Evolutionary conservation across 2,329 filamentous ascomycete species (phyloP).

Genomic region (Elsinoe necatrix): DNA sequence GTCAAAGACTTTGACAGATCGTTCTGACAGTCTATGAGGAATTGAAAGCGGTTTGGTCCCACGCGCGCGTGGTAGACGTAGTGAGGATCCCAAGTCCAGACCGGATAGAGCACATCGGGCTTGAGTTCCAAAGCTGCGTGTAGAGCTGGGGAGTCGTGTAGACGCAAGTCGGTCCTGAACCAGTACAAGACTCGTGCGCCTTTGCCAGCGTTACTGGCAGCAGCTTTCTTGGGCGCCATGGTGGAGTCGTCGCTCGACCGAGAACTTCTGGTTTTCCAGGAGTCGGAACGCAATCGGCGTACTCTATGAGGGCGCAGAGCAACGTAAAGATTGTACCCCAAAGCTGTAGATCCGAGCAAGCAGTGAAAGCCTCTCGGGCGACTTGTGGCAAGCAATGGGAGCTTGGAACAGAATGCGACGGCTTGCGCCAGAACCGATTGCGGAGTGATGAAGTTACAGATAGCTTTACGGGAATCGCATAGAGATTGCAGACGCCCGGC

Average conservation of each 20-base stretch:
- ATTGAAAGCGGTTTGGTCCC: conserved; percentile 67
- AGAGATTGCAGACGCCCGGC: neutral
- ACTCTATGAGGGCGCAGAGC: neutral
- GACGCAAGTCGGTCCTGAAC: conserved; percentile 69
- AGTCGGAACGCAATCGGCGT: no score
- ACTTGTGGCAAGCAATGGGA: neutral
- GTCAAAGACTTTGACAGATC: conserved; percentile 60
- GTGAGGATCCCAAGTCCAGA: conserved; percentile 75
- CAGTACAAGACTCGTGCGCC: conserved; percentile 59
- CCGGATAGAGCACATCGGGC: conserved; percentile 60
- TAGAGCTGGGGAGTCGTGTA: conserved; percentile 69
- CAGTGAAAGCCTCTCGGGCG: neutral
- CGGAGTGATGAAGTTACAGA: neutral
- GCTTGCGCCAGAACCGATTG: conserved; percentile 1
- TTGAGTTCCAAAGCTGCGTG: conserved; percentile 62
- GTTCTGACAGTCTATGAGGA: conserved; percentile 64
- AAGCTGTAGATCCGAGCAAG: neutral
- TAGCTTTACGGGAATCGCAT: neutral
- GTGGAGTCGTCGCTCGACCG: neutral
- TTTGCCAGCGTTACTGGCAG: neutral
- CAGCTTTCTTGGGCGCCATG: conserved; percentile 16
- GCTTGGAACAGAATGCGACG: neutral
- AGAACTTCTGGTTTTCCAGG: no score
- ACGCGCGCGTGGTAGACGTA: conserved; percentile 66
- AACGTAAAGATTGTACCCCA: neutral